Evolutionary conservation across 441 rosid species (phyloP).

Genomic region (Syzygium syzygioides): DNA sequence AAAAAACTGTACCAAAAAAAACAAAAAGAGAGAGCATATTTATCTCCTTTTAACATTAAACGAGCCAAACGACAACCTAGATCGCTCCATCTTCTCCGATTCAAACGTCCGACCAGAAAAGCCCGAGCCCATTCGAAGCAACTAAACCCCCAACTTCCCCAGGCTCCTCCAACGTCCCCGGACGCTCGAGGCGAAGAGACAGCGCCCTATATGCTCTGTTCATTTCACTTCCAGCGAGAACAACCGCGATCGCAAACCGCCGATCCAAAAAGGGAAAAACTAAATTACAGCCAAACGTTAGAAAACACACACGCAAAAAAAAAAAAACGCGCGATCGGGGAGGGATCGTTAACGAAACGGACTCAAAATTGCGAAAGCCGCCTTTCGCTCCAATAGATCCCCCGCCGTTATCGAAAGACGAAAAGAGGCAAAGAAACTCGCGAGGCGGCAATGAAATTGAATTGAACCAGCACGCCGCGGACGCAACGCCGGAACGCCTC

Average conservation of each 20-base stretch:
- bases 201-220: background rate
- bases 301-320: background rate
- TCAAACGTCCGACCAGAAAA: background rate
- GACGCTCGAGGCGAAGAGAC: background rate
- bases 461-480: background rate
- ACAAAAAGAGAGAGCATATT: background rate
- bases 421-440: background rate
- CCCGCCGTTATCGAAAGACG: background rate
- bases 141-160: background rate
- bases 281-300: background rate
- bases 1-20: too few species aligned
- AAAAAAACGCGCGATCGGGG: background rate
- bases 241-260: background rate
- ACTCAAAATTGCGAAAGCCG: background rate
- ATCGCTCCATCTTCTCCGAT: background rate
- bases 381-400: background rate
- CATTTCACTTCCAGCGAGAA: background rate
- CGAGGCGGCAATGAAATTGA: background rate
- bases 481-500: background rate
- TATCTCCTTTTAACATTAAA: background rate
- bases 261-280: background rate
- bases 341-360: background rate
- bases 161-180: background rate
- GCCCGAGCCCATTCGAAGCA: background rate
- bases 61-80: background rate